Conservation (phyloP, 352 stramenopile genomes). For the Plasmopara muralis region DNA sequence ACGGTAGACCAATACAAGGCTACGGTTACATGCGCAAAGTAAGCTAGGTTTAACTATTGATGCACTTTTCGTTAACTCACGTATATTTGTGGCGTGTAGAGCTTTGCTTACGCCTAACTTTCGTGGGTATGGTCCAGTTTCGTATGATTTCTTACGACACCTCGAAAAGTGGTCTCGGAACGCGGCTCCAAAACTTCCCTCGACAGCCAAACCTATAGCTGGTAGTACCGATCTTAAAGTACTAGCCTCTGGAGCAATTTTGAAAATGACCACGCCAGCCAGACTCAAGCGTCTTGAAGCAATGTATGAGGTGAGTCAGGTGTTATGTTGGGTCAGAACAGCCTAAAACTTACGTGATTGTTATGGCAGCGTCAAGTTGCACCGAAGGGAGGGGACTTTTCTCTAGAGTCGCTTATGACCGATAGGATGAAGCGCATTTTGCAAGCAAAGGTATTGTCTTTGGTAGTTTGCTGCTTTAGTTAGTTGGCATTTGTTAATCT, state of each 20-base stretch:
- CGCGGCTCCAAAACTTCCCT: constrained; percentile 23
- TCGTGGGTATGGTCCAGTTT: constrained; percentile 51
- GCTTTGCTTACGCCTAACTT: constrained; percentile 47
- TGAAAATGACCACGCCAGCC: constrained; percentile 32
- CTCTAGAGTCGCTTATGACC: constrained; percentile 38
- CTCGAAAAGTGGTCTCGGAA: constrained; percentile 63
- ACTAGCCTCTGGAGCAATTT: constrained; percentile 40
- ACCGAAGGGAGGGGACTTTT: constrained; percentile 24
- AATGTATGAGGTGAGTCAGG: constrained; percentile 51
- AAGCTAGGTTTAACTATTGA: constrained; percentile 10
- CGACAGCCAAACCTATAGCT: constrained; percentile 9
- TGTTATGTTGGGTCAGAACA: neutral
- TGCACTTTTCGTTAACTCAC: constrained; percentile 3
- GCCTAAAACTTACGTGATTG: constrained; percentile 4
- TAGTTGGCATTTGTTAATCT: neutral
- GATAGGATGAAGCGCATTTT: constrained; percentile 43
- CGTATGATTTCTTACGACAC: constrained; percentile 46
- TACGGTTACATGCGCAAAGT: constrained; percentile 78
- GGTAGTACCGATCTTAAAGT: constrained; percentile 33
- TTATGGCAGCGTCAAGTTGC: constrained; percentile 23
- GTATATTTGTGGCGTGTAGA: constrained; percentile 22
- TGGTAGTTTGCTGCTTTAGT: neutral
- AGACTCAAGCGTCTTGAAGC: constrained; percentile 61
- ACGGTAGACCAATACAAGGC: constrained; percentile 73
- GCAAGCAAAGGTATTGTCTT: constrained; percentile 29